These are phyloP conservation scores for Ascochyta rabiei DNA, from an alignment of 2,329 filamentous ascomycete species.

Conservation along the genomic window DNA sequence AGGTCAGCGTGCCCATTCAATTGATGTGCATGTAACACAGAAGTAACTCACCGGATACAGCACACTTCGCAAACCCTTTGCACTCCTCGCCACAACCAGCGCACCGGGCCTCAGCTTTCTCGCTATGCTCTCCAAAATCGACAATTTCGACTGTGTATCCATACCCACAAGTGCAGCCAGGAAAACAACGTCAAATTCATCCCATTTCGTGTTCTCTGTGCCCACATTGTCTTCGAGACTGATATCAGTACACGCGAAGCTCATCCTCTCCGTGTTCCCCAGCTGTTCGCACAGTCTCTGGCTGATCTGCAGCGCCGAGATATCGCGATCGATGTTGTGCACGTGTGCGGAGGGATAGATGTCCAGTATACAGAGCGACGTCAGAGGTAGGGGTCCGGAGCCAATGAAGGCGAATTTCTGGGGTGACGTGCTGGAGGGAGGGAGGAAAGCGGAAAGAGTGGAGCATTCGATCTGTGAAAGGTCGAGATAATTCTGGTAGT, in stretches of 20 bases:
- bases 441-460: constrained; percentile 48
- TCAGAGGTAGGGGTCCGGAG: constrained; percentile 58
- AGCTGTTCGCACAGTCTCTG: constrained; percentile 39
- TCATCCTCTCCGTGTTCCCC: constrained; percentile 43
- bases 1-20: background rate
- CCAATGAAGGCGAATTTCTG: constrained; percentile 56
- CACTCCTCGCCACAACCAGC: constrained; percentile 55
- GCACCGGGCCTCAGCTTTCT: constrained; percentile 51
- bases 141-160: constrained; percentile 51
- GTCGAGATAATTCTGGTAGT: constrained; percentile 58
- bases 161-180: constrained; percentile 58
- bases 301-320: constrained; percentile 45
- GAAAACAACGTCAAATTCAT: constrained; percentile 55
- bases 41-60: constrained; percentile 54
- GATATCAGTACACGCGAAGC: constrained; percentile 49
- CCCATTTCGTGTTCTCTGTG: constrained; percentile 29
- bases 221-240: background rate
- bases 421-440: constrained; percentile 20
- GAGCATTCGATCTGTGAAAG: constrained; percentile 56
- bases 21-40: background rate
- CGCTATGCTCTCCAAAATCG: constrained; percentile 47
- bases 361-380: constrained; percentile 53
- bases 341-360: constrained; percentile 41
- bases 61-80: constrained; percentile 52
- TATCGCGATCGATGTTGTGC: constrained; percentile 53